Evolutionary conservation across 192 early-diverging fungal species (phyloP), one percentile per base, ranked within the genome.

Genomic region (Coemansia sp.): DNA sequence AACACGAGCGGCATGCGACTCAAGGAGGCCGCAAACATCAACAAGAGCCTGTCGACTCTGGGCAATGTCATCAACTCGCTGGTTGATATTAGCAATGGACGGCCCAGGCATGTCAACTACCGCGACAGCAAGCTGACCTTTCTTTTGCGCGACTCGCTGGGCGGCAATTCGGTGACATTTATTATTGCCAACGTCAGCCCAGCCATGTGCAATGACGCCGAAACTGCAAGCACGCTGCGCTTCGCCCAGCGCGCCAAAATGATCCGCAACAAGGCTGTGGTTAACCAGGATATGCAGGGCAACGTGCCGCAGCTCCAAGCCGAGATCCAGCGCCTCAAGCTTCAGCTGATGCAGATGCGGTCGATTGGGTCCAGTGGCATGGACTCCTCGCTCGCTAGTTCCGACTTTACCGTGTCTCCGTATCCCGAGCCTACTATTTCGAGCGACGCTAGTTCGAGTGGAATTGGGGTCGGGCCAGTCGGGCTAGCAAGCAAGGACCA

Each of bases 41-140:
- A 95, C 79, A 91, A 88, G 75, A 90, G 88, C 20, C 70, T 95
- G 46, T 87, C 88, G 24, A 89, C 88, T 2, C 77, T 95, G 7
- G 92, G 92, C 12, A 91, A 91, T 31, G 94, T 95, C 59, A 94
- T 95, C 70, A 91, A 93, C 67, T 91, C 94, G 10, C 83, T 95
- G 17, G 88, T 86, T 22, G 89, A 89, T 27, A 77, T 87, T 24
- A 74, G 73, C 25, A 85, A 74, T 47, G 88, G 87, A 36, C 86
- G 84, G 41, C 78, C 78, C 11, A 79, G 89, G 7, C 87, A 88
- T 46, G 87, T 87, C 65, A 87, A 89, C 62, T 91, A 89, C 66
- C 84, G 89, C 20, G 88, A 91, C 61, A 86, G 85, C 68, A 88
- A 88, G 59, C 80, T 91, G 59, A 91, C 89, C 2, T 90, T 89